Percentiles rank a stretch among this genome's conserved stretches.
phyloP scores from a whole-genome alignment of 495 filamentous ascomycete species.

The Penicillium herquei region DNA sequence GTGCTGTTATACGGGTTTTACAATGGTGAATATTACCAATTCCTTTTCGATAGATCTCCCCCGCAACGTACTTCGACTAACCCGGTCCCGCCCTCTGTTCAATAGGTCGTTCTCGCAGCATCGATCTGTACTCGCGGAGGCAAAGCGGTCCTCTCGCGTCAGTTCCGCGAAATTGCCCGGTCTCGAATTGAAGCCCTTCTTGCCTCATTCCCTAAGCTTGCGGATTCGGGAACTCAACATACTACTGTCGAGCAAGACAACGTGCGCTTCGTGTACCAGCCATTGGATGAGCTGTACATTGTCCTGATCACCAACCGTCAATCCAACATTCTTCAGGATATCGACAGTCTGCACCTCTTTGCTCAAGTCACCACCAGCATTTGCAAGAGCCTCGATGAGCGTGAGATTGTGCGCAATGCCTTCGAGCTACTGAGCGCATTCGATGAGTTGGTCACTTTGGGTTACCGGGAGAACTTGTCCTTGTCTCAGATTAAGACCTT shows the following conservation, averaged over 20 bases:
- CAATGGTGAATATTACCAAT: slow-evolving; percentile 20
- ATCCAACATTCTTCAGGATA: slow-evolving; percentile 98
- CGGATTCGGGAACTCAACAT: slow-evolving; percentile 91
- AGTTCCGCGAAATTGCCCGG: slow-evolving; percentile 94
- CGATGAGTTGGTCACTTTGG: slow-evolving; percentile 91
- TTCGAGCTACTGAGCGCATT: slow-evolving; percentile 95
- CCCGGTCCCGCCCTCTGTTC: slow-evolving; percentile 19
- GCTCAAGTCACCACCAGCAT: slow-evolving; percentile 95
- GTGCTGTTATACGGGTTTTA: slow-evolving; percentile 3
- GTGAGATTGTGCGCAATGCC: slow-evolving; percentile 90
- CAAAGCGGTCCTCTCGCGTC: slow-evolving; percentile 93
- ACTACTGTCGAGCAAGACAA: slow-evolving; percentile 98
- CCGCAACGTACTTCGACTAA: slow-evolving; percentile 18
- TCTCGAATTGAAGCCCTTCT: slow-evolving; percentile 94
- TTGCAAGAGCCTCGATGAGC: slow-evolving; percentile 93
- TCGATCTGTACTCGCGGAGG: slow-evolving; percentile 98
- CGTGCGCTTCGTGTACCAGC: slow-evolving; percentile 98
- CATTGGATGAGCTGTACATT: slow-evolving; percentile 98
- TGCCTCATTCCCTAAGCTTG: slow-evolving; percentile 94
- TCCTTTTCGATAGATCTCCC: not conserved
- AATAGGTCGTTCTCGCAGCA: slow-evolving; percentile 92
- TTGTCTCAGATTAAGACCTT: slow-evolving; percentile 97
- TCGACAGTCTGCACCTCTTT: slow-evolving; percentile 95
- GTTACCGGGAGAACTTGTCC: slow-evolving; percentile 93
- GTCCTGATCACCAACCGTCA: slow-evolving; percentile 99